These are phyloP conservation scores for Aspergillus carbonarius DNA, from an alignment of 2,329 filamentous ascomycete species.

Conservation along the genomic window DNA sequence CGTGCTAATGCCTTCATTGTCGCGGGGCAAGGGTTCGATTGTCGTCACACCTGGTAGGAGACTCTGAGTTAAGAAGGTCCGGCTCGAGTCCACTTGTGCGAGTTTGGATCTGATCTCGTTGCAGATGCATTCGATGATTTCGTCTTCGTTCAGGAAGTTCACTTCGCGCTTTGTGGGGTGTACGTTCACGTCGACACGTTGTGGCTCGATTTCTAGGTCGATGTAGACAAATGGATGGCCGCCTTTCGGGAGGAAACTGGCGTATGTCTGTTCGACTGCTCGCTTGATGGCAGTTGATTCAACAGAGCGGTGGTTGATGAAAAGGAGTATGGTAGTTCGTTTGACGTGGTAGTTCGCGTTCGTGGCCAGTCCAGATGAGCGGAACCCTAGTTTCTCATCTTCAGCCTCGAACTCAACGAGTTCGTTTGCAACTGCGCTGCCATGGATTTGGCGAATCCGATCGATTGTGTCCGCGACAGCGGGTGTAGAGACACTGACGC, in stretches of 20 bases:
- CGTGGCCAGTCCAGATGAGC: conserved; percentile 74
- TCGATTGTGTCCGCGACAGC: conserved; percentile 71
- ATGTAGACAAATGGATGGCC: conserved; percentile 94
- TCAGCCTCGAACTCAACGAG: conserved; percentile 71
- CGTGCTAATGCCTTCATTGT: conserved; percentile 31
- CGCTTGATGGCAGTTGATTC: conserved; percentile 88
- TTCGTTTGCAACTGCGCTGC: conserved; percentile 80
- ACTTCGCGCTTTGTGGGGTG: conserved; percentile 97
- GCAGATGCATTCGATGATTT: conserved; percentile 86
- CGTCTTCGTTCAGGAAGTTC: conserved; percentile 95
- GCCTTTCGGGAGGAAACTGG: conserved; percentile 83
- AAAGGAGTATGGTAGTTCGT: conserved; percentile 80
- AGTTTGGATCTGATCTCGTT: conserved; percentile 74
- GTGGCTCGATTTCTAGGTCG: conserved; percentile 87
- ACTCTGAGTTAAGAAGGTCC: conserved; percentile 91
- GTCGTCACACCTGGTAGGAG: conserved; percentile 67
- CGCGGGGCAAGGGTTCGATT: conserved; percentile 41
- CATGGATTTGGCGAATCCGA: conserved; percentile 87
- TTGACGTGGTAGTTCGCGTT: conserved; percentile 96
- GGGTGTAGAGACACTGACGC: conserved; percentile 76
- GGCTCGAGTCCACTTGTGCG: conserved; percentile 85
- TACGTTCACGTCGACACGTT: conserved; percentile 92
- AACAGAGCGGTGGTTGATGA: conserved; percentile 94
- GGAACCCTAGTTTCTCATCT: conserved; percentile 80
- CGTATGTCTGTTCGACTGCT: conserved; percentile 86